phyloP scores from a whole-genome alignment of 1,284 basidiomycete genomes.

The Phellopilus nigrolimitatus region DNA sequence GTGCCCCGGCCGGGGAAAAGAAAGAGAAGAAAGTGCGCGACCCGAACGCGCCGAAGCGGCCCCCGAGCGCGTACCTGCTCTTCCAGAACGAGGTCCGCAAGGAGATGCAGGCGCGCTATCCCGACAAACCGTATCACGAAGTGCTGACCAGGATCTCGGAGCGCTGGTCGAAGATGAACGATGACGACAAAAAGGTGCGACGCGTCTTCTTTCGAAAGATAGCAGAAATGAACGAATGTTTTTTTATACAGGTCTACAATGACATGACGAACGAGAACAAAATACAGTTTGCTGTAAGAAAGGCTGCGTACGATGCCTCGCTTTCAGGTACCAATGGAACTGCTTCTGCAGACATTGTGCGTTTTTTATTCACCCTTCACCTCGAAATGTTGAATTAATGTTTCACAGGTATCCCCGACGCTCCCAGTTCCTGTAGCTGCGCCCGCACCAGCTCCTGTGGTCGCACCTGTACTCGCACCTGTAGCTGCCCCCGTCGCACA shows the following conservation, averaged over 20 bases:
- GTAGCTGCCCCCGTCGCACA: not conserved
- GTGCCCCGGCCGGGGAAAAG: conserved; percentile 5
- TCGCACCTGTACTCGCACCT: not conserved
- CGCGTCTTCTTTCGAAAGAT: conserved; percentile 24
- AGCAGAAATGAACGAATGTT: conserved; percentile 34
- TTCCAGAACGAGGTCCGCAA: conserved; percentile 92
- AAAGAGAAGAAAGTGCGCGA: conserved; percentile 67
- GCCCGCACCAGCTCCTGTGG: not conserved
- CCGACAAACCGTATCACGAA: conserved; percentile 66
- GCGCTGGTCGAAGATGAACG: conserved; percentile 67
- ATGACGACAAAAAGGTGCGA: conserved; percentile 67
- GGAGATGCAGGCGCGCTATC: conserved; percentile 61
- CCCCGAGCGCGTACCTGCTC: conserved; percentile 90
- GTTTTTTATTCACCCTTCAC: not conserved
- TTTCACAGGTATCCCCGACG: not conserved
- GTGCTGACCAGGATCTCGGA: conserved; percentile 69
- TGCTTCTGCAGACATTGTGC: not conserved
- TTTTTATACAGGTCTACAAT: conserved; percentile 33
- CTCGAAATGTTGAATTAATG: not conserved
- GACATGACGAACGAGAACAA: conserved; percentile 33
- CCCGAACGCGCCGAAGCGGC: conserved; percentile 92
- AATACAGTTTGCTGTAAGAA: conserved; percentile 32
- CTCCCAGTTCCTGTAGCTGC: not conserved
- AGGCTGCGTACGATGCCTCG: conserved; percentile 30
- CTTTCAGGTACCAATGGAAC: conserved; percentile 3